Conservation (phyloP, 1,284 basidiomycete genomes). For the Ceratobasidium sp. region DNA sequence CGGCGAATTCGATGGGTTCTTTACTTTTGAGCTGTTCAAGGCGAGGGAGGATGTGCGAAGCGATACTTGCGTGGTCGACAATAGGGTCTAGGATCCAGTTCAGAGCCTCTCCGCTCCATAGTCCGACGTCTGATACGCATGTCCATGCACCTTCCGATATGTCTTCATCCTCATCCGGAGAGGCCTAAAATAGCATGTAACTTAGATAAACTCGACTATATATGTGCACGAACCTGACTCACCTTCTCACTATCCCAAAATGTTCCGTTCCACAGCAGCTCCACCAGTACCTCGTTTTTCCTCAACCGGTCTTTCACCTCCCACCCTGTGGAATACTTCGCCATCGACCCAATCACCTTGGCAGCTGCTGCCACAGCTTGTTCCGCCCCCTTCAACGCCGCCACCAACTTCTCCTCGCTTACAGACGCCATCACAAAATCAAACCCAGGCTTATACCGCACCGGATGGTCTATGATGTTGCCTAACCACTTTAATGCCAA, state of each 20-base stretch:
- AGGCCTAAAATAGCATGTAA: not conserved
- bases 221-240: not conserved
- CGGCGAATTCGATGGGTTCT: slow-evolving; percentile 3
- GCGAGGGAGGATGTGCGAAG: not conserved
- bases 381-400: slow-evolving; percentile 17
- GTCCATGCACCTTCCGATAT: slow-evolving; percentile 10
- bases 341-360: slow-evolving; percentile 13
- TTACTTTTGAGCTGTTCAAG: slow-evolving; percentile 1
- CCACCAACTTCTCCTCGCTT: slow-evolving; percentile 12
- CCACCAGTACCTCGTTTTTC: slow-evolving; percentile 4
- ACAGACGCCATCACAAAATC: slow-evolving; percentile 20
- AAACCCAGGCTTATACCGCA: slow-evolving; percentile 17
- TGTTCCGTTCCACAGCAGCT: slow-evolving; percentile 16
- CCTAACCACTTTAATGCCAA: slow-evolving; percentile 26
- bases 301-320: slow-evolving; percentile 1
- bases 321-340: not conserved
- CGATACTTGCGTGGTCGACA: slow-evolving; percentile 12
- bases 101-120: slow-evolving; percentile 4
- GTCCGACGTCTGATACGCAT: slow-evolving; percentile 15
- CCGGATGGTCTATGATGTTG: not conserved
- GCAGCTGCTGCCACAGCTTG: slow-evolving; percentile 16
- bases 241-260: slow-evolving; percentile 21
- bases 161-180: slow-evolving; percentile 13
- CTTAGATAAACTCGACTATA: not conserved
- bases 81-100: slow-evolving; percentile 16